These are phyloP conservation scores for Trametes pubescens DNA, from an alignment of 1,284 basidiomycete species.

Conservation along the genomic window DNA sequence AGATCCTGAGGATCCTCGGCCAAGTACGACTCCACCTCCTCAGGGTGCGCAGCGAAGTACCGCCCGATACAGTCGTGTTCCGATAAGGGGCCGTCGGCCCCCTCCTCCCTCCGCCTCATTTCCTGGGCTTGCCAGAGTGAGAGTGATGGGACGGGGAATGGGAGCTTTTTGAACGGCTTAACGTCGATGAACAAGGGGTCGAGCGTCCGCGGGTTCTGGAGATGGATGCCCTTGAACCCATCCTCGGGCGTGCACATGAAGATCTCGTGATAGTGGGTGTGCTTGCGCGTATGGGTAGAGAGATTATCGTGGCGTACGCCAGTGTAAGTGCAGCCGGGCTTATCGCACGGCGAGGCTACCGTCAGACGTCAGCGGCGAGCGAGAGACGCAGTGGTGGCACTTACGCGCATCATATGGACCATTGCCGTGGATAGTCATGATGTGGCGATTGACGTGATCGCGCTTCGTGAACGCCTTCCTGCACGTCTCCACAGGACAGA, in stretches of 20 bases:
- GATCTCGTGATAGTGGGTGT: conserved; percentile 32
- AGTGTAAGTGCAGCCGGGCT: conserved; percentile 22
- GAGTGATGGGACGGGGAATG: conserved; percentile 18
- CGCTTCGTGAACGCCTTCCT: conserved; percentile 78
- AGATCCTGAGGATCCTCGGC: too few species aligned
- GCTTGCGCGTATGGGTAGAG: conserved; percentile 25
- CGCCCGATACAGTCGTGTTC: conserved; percentile 3
- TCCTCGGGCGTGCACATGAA: conserved; percentile 33
- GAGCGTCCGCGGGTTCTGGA: conserved; percentile 21
- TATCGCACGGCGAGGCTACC: too few species aligned
- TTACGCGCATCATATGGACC: conserved; percentile 43
- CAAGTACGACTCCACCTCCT: conserved; percentile 16
- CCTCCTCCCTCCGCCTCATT: conserved; percentile 11
- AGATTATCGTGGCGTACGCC: conserved; percentile 33
- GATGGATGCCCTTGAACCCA: conserved; percentile 27
- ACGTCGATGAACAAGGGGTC: conserved; percentile 7
- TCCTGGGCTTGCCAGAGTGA: conserved; percentile 23
- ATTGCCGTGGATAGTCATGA: conserved; percentile 78
- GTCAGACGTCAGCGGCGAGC: neutral
- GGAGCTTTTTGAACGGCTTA: conserved; percentile 25
- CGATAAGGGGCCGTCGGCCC: neutral
- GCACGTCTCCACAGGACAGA: conserved; percentile 73
- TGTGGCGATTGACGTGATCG: conserved; percentile 83
- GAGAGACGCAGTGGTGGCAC: neutral
- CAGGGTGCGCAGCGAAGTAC: conserved; percentile 26